phyloP scores from a whole-genome alignment of 257 asterid genomes.

The Solanum tarijense region DNA sequence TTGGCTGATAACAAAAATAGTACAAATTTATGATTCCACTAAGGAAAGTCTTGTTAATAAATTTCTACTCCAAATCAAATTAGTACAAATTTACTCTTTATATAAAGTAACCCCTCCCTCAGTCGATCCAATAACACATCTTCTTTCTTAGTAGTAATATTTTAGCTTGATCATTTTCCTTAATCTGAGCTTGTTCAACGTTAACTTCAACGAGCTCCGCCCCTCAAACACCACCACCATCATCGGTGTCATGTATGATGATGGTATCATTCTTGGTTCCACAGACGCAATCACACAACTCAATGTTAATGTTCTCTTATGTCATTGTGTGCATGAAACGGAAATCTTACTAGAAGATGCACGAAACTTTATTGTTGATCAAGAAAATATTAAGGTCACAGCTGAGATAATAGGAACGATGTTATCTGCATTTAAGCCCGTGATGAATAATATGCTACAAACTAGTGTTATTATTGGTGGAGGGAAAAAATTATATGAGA shows the following conservation, averaged over 20 bases:
- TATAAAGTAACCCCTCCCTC: neutral
- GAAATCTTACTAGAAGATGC: neutral
- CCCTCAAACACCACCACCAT: neutral
- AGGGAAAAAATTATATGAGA: neutral
- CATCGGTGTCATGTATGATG: neutral
- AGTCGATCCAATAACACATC: neutral
- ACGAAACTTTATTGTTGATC: neutral
- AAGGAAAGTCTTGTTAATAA: neutral
- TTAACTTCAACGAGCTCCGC: neutral
- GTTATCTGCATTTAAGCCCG: neutral
- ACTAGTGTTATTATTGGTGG: neutral
- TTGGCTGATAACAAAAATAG: neutral
- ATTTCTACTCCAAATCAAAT: neutral
- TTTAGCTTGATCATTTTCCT: neutral
- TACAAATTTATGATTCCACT: neutral
- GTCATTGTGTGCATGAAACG: neutral
- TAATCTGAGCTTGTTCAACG: neutral
- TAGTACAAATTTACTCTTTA: neutral
- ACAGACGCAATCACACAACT: neutral
- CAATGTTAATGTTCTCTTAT: neutral
- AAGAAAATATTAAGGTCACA: neutral
- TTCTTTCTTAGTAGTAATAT: neutral
- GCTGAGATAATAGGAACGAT: neutral
- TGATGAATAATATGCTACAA: neutral
- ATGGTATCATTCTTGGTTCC: neutral